Percentiles rank a stretch among this genome's conserved stretches.
These are phyloP conservation scores for Didymella keratinophila DNA, from an alignment of 2,329 filamentous ascomycete species.

Conservation along the genomic window DNA sequence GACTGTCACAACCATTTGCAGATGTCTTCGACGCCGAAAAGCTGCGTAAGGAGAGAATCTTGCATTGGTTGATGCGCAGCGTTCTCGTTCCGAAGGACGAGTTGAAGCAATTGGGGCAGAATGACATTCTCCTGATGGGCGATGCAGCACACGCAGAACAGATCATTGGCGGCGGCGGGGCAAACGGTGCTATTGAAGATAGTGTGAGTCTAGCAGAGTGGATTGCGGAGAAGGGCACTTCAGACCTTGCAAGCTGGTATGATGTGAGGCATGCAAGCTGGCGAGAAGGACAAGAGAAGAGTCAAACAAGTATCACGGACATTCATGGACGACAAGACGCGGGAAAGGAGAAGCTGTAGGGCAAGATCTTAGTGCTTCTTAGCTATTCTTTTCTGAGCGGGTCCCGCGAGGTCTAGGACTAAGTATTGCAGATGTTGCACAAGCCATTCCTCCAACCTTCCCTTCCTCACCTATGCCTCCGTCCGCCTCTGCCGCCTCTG, in stretches of 20 bases:
- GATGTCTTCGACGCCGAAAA: slow-evolving; percentile 43
- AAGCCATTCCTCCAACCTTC: not conserved
- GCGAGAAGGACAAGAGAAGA: slow-evolving; percentile 10
- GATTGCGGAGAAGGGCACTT: slow-evolving; percentile 26
- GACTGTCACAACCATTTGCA: slow-evolving; percentile 42
- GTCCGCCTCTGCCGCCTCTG: not conserved
- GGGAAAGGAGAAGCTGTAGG: not conserved
- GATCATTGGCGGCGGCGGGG: slow-evolving; percentile 52
- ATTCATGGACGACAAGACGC: slow-evolving; percentile 9
- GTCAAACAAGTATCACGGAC: slow-evolving; percentile 8
- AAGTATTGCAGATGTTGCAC: not conserved
- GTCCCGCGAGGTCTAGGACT: not conserved
- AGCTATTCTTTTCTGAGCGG: not conserved
- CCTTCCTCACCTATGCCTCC: not conserved
- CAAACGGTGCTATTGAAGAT: slow-evolving; percentile 52
- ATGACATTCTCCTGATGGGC: slow-evolving; percentile 36
- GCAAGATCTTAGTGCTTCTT: too few species aligned
- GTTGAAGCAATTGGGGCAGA: slow-evolving; percentile 27
- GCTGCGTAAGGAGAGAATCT: slow-evolving; percentile 45
- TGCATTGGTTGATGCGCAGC: slow-evolving; percentile 55
- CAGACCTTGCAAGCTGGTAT: slow-evolving; percentile 6
- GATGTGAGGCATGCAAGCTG: slow-evolving; percentile 7
- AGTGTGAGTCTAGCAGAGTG: slow-evolving; percentile 41
- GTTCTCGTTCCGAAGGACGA: slow-evolving; percentile 28
- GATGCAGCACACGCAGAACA: slow-evolving; percentile 53